Evolutionary conservation across 164 flowering plant genomes (phyloP).

Genomic region (Liriodendron chinense): DNA sequence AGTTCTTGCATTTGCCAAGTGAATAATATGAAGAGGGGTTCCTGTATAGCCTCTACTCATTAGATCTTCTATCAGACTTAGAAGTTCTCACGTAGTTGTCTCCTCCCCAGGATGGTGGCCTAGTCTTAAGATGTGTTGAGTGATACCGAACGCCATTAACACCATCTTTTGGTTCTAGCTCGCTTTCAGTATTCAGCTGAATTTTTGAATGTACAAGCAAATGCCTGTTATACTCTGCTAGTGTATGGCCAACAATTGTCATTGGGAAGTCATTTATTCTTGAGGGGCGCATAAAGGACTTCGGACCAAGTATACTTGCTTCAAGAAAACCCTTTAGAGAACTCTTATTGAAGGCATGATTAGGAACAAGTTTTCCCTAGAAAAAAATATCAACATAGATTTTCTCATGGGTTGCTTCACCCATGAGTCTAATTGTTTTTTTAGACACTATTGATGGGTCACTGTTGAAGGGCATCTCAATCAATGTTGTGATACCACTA

Average conservation of each 20-base stretch:
- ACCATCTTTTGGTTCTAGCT: constrained; percentile 26
- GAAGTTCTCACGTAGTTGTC: constrained; percentile 75
- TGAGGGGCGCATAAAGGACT: constrained; percentile 99
- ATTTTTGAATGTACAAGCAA: constrained; percentile 94
- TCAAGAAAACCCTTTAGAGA: constrained; percentile 64
- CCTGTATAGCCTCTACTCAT: constrained; percentile 69
- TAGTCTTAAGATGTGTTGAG: constrained; percentile 74
- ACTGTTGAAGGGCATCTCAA: constrained; percentile 96
- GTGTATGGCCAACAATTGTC: constrained; percentile 72
- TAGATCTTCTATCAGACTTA: constrained; percentile 61
- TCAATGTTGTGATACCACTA: constrained; percentile 91
- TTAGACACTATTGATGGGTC: constrained; percentile 77
- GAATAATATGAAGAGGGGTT: constrained; percentile 96
- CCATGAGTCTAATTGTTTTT: constrained; percentile 78
- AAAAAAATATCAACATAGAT: constrained; percentile 90
- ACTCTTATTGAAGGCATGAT: constrained; percentile 79
- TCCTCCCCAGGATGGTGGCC: constrained; percentile 96
- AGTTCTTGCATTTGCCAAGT: constrained; percentile 77
- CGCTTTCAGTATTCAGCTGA: constrained; percentile 37
- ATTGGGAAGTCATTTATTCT: constrained; percentile 98
- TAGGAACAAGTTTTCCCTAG: constrained; percentile 99
- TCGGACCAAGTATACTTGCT: constrained; percentile 91
- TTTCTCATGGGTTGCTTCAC: constrained; percentile 63
- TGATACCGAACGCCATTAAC: constrained; percentile 50
- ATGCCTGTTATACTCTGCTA: constrained; percentile 85